Evolutionary conservation across 75 land plant species (phyloP).

Genomic region (Adiantum capillusveneris): DNA sequence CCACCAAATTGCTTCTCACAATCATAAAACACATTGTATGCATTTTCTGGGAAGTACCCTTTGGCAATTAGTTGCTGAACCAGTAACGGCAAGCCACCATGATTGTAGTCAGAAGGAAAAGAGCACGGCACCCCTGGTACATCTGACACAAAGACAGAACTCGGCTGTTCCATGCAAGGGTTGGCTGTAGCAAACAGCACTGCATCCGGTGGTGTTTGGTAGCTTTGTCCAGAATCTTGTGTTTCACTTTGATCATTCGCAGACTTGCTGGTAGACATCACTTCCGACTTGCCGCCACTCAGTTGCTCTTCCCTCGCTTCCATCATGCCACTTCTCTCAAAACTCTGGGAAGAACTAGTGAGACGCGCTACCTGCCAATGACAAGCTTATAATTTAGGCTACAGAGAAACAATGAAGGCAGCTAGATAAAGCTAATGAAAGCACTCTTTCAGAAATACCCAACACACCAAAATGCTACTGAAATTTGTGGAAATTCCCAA

Average conservation of each 20-base stretch:
- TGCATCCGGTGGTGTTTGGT: neutral
- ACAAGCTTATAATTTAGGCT: too few species aligned
- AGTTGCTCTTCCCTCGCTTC: neutral
- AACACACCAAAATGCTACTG: too few species aligned
- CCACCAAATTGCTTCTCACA: neutral
- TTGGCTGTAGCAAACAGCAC: neutral
- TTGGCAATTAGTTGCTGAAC: constrained; percentile 2
- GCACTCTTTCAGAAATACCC: too few species aligned
- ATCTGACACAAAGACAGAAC: neutral
- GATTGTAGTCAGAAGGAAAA: neutral
- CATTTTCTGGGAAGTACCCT: neutral
- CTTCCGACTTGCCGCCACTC: neutral
- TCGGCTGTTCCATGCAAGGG: neutral
- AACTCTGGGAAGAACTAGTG: neutral
- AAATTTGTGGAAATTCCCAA: too few species aligned
- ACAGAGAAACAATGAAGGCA: too few species aligned
- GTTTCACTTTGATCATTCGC: constrained; percentile 1
- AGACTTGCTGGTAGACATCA: neutral
- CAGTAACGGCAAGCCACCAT: neutral
- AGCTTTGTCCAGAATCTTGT: constrained; percentile 7
- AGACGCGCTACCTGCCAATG: neutral
- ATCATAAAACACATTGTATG: neutral
- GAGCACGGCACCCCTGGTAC: neutral
- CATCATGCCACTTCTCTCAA: neutral
- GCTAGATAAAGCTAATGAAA: too few species aligned